Evolutionary conservation across 129 eudicot genomes (phyloP).

Genomic region (Heracleum sosnowskyi): DNA sequence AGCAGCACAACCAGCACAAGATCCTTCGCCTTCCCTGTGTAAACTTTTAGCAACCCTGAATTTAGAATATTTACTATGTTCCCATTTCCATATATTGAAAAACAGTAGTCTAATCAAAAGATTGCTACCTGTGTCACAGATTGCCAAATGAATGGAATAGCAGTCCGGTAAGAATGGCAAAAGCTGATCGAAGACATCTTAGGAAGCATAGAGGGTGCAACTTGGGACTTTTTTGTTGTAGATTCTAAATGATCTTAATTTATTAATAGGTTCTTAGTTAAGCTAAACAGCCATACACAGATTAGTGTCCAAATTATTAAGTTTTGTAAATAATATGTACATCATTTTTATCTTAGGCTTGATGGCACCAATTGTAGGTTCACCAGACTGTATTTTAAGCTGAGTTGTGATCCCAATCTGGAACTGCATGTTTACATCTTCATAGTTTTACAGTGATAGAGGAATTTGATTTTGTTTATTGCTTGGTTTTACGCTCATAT

Average conservation of each 20-base stretch:
- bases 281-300: not conserved
- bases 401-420: not conserved
- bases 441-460: not conserved
- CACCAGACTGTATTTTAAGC: not conserved
- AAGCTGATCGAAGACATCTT: slow-evolving; percentile 48
- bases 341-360: slow-evolving; percentile 11
- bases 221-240: slow-evolving; percentile 67
- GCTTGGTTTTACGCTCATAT: not conserved
- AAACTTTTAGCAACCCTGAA: slow-evolving; percentile 7
- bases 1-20: slow-evolving; percentile 89
- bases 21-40: slow-evolving; percentile 98
- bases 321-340: slow-evolving; percentile 31
- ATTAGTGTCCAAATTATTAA: slow-evolving; percentile 5
- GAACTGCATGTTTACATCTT: not conserved
- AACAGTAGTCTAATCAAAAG: not conserved
- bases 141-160: slow-evolving; percentile 75
- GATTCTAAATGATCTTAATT: slow-evolving; percentile 43
- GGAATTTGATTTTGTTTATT: not conserved
- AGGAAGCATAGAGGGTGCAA: slow-evolving; percentile 52
- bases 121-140: slow-evolving; percentile 29
- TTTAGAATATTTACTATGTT: not conserved
- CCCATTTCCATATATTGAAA: too few species aligned
- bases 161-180: slow-evolving; percentile 83
- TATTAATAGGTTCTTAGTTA: slow-evolving; percentile 20
- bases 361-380: slow-evolving; percentile 18